Evolutionary conservation across 768 basidiomycete genomes (phyloP), one percentile per base, ranked within the genome.

Genomic region (Gymnopilus dilepis): DNA sequence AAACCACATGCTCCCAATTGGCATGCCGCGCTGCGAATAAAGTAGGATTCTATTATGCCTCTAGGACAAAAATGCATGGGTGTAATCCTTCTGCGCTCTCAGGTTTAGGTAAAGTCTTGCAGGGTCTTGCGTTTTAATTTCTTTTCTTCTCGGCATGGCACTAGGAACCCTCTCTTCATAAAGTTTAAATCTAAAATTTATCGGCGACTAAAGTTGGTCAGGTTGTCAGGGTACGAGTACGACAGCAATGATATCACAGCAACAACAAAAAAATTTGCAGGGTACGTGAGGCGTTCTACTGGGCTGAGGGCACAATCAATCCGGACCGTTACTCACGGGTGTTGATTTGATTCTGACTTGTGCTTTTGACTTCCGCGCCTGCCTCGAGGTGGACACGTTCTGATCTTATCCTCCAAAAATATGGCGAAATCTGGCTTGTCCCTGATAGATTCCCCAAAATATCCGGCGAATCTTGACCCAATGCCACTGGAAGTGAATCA

Each of bases 321-420:
- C 60, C 61, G 62, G 62, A 59, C 63, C 58, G 64, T 69, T 45
- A 60, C 65, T 59, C 67, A 66, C 67, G 67, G 60, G 48, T 52
- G 65, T 65, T 66, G 60, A 64, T 58, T 61, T 62, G 61, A 56
- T 53, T 51, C 54, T 58, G 45, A 59, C 34, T 50, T 51, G 57
- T 33, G 33, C 21, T 17, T 28, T 54, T 53, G 41, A 57, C 47
- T 67, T 69, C 58, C 62, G 59, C 57, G 40, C 59, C 45, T 58
- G 69, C 69, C 69, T 69, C 69, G 78, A 78, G 81, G 80, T 69
- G 63, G 65, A 72, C 81, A 82, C 81, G 81, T 82, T 73, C 61
- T 78, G 78, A 80, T 81, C 76, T 77, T 75, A 73, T 76, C 75
- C 76, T 67, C 59, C 60, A 38, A 68, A 67, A 73, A 77, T 76